phyloP scores from a whole-genome alignment of 441 rosid species.

The Corymbia citriodora region DNA sequence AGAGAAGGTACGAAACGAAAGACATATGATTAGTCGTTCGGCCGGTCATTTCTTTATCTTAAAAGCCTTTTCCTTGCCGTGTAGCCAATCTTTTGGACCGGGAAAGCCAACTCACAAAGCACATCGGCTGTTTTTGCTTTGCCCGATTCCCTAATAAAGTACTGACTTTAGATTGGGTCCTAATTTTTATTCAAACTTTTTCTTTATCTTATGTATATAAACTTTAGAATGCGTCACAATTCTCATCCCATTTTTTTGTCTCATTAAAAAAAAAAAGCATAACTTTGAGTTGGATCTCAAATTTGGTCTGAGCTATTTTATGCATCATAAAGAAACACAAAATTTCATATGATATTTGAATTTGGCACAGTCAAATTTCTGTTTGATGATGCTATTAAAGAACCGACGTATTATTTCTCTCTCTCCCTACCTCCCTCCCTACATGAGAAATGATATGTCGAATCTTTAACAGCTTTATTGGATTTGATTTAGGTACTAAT shows the following conservation, averaged over 20 bases:
- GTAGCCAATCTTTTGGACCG: background rate
- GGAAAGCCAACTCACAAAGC: background rate
- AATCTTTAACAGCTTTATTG: background rate
- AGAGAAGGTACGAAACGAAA: background rate
- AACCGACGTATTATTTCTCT: too few species aligned
- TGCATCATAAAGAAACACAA: background rate
- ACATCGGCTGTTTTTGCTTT: background rate
- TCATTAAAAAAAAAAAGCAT: background rate
- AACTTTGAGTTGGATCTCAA: background rate
- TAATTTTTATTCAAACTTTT: background rate
- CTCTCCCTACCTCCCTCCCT: background rate
- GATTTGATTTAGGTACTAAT: background rate
- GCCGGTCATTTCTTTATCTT: background rate
- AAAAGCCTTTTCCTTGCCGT: background rate
- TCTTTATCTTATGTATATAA: background rate
- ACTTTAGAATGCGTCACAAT: background rate
- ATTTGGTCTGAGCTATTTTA: background rate
- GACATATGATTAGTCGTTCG: background rate
- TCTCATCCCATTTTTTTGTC: background rate
- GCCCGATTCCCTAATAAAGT: background rate
- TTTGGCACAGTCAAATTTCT: background rate
- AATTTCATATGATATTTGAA: background rate
- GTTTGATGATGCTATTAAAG: too few species aligned
- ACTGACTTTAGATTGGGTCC: background rate
- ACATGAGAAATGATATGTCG: background rate